Percentiles rank a stretch among this genome's conserved stretches.
Evolutionary conservation across 2,329 filamentous ascomycete species (phyloP).

Genomic region (Thelonectria blattea): DNA sequence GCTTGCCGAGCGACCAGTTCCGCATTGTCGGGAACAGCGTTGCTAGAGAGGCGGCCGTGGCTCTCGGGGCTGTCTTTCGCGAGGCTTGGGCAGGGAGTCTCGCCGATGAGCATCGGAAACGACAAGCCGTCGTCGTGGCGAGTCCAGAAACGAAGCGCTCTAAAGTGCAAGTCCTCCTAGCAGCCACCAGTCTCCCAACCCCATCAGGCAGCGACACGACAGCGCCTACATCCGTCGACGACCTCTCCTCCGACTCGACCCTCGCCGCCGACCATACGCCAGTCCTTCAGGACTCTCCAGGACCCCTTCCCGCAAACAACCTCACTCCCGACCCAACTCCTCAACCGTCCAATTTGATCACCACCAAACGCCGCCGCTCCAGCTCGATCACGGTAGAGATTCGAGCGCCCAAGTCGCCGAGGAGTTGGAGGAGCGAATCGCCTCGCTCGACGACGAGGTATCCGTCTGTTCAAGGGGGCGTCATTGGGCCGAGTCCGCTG

Average conservation of each 20-base stretch:
- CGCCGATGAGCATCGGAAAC: slow-evolving; percentile 21
- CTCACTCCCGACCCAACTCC: slow-evolving; percentile 1
- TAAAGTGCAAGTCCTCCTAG: neutral
- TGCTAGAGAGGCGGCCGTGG: slow-evolving; percentile 69
- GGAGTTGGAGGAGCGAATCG: neutral
- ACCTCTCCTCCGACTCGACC: slow-evolving; percentile 11
- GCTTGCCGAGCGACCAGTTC: slow-evolving; percentile 60
- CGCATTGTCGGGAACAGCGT: slow-evolving; percentile 80
- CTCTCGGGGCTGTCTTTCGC: slow-evolving; percentile 67
- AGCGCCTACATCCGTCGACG: slow-evolving; percentile 10
- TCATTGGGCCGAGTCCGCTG: slow-evolving; percentile 24
- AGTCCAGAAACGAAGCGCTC: neutral
- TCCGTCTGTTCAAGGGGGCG: neutral
- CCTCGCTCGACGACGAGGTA: neutral
- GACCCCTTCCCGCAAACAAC: slow-evolving; percentile 3
- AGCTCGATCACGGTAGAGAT: slow-evolving; percentile 20
- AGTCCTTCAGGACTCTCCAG: slow-evolving; percentile 9
- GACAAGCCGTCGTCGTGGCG: too few relatives aligned
- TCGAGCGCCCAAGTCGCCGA: slow-evolving; percentile 11
- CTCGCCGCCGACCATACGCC: slow-evolving; percentile 3
- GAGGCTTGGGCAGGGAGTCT: slow-evolving; percentile 54
- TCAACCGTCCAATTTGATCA: neutral
- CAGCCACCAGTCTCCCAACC: neutral
- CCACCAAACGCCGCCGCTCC: slow-evolving; percentile 14
- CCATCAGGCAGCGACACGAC: slow-evolving; percentile 21